Evolutionary conservation across 78 protist species (phyloP).

Genomic region (Dictyostelium brefeldianum): DNA sequence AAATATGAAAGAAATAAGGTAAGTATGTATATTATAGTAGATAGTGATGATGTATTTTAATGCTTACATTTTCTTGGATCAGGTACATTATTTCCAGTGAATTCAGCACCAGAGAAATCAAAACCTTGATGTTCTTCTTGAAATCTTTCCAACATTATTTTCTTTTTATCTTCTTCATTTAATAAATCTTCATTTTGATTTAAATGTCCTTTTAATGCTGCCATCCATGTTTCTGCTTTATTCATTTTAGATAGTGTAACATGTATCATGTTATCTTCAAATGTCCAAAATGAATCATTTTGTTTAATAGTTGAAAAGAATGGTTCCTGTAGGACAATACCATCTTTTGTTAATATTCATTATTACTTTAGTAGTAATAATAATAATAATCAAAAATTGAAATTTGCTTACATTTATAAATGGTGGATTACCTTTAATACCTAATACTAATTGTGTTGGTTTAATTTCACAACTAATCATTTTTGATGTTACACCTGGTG

Average conservation of each 20-base stretch:
- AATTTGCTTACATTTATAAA: conserved; percentile 69
- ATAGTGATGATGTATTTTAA: too few species aligned
- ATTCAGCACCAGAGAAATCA: conserved; percentile 77
- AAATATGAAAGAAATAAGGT: neutral
- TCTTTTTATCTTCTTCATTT: conserved; percentile 65
- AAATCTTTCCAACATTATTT: conserved; percentile 78
- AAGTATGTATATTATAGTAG: neutral
- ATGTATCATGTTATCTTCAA: conserved; percentile 71
- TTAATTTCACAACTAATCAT: conserved; percentile 71
- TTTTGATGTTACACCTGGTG: conserved; percentile 73
- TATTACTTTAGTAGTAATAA: neutral
- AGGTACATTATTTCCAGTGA: conserved; percentile 42
- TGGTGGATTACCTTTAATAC: conserved; percentile 82
- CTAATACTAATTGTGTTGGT: conserved; percentile 54
- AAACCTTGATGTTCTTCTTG: conserved; percentile 81
- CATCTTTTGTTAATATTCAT: too few species aligned
- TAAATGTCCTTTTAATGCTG: conserved; percentile 68
- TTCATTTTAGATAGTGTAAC: conserved; percentile 71
- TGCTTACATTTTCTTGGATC: conserved; percentile 19
- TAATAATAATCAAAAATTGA: neutral
- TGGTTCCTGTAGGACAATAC: conserved; percentile 71
- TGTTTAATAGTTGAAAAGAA: conserved; percentile 59
- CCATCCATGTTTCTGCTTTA: conserved; percentile 76
- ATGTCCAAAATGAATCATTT: conserved; percentile 78
- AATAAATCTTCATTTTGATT: conserved; percentile 22